phyloP scores from a whole-genome alignment of 139 green algal species.

The Pseudopediastrum boryanum region DNA sequence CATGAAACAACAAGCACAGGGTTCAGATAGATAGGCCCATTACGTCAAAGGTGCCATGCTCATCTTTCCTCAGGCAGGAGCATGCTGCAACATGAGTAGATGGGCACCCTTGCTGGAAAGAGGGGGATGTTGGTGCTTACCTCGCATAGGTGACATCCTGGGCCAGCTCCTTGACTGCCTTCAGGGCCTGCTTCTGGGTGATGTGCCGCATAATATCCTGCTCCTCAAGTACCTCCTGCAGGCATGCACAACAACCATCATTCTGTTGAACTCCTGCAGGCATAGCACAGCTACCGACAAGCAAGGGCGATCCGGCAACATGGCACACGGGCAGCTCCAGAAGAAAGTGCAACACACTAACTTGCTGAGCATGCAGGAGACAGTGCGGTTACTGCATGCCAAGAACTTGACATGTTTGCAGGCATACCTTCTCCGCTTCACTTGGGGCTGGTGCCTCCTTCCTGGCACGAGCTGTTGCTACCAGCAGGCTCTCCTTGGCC shows the following conservation, averaged over 20 bases:
- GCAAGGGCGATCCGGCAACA: too few relatives aligned
- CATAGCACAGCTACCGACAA: conserved; percentile 27
- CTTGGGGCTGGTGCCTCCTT: conserved; percentile 41
- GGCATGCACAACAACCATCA: conserved; percentile 71
- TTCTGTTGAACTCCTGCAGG: conserved; percentile 64
- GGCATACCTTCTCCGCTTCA: conserved; percentile 11
- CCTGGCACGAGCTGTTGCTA: conserved; percentile 60
- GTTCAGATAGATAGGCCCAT: not conserved
- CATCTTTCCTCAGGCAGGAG: too few relatives aligned
- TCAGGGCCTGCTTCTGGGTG: conserved; percentile 89
- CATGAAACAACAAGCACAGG: not conserved
- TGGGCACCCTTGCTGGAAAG: too few relatives aligned
- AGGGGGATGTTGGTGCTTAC: too few relatives aligned
- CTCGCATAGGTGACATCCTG: conserved; percentile 60
- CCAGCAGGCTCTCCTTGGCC: conserved; percentile 75
- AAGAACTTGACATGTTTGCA: too few relatives aligned
- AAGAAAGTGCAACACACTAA: too few relatives aligned
- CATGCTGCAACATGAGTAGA: too few relatives aligned
- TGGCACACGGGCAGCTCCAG: too few relatives aligned
- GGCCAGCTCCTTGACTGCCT: conserved; percentile 93
- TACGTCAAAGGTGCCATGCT: too few relatives aligned
- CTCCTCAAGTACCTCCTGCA: conserved; percentile 88
- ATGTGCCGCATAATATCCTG: conserved; percentile 88
- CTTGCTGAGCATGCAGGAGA: not conserved
- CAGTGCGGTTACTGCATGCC: not conserved